Evolutionary conservation across 2,329 filamentous ascomycete genomes (phyloP).

Genomic region (Colletotrichum lentis): DNA sequence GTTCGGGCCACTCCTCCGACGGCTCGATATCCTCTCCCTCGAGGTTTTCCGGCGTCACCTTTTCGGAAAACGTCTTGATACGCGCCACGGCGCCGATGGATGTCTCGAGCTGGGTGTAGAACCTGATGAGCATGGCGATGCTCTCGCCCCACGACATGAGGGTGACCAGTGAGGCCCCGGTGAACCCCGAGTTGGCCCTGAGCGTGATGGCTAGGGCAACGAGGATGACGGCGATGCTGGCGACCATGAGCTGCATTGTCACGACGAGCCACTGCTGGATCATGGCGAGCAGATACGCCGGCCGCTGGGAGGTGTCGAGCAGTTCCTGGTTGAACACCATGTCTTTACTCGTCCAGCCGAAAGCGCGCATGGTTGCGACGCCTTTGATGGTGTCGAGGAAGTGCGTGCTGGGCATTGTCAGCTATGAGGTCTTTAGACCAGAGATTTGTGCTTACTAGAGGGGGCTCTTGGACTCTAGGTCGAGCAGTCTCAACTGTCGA

Average conservation of each 20-base stretch:
- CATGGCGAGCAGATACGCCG: slow-evolving; percentile 62
- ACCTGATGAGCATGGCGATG: slow-evolving; percentile 43
- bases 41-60: slow-evolving; percentile 31
- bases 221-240: slow-evolving; percentile 55
- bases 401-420: slow-evolving; percentile 45
- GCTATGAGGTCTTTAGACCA: not conserved
- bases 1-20: slow-evolving; percentile 36
- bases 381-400: slow-evolving; percentile 63
- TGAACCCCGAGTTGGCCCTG: slow-evolving; percentile 45
- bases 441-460: slow-evolving; percentile 54
- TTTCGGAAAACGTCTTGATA: slow-evolving; percentile 39
- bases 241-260: slow-evolving; percentile 58
- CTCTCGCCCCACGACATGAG: slow-evolving; percentile 47
- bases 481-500: slow-evolving; percentile 63
- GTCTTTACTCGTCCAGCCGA: slow-evolving; percentile 58
- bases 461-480: slow-evolving; percentile 64
- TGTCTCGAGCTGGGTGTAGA: slow-evolving; percentile 44
- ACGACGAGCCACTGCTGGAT: slow-evolving; percentile 65
- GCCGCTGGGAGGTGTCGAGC: slow-evolving; percentile 60
- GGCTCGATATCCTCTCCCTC: slow-evolving; percentile 30
- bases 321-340: slow-evolving; percentile 55
- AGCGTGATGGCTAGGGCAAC: slow-evolving; percentile 57
- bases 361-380: slow-evolving; percentile 61
- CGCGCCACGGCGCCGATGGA: slow-evolving; percentile 40
- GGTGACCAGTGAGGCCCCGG: slow-evolving; percentile 47